Evolutionary conservation across 257 asterid genomes (phyloP).

Genomic region (Ajuga chamaepitys): DNA sequence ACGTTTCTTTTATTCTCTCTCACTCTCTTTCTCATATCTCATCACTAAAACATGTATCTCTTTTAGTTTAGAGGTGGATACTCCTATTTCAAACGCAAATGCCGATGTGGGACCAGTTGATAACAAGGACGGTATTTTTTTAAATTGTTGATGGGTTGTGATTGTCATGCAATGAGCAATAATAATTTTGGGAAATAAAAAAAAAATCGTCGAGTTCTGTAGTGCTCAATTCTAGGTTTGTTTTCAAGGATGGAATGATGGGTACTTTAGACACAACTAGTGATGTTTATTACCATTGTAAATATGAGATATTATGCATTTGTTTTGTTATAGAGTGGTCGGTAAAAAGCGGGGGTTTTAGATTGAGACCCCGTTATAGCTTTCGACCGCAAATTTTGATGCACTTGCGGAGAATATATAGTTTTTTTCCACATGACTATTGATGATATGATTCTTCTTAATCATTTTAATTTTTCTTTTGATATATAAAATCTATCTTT

Average conservation of each 20-base stretch:
- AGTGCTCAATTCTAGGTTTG: no score
- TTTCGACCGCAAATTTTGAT: slow-evolving; percentile 40
- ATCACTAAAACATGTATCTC: slow-evolving; percentile 15
- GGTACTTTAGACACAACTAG: slow-evolving; percentile 26
- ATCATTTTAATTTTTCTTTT: no score
- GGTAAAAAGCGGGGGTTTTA: slow-evolving; percentile 32
- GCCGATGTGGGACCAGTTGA: slow-evolving; percentile 15
- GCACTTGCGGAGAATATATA: no score
- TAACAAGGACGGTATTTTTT: slow-evolving; percentile 19
- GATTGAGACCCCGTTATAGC: slow-evolving; percentile 21
- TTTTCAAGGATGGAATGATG: slow-evolving; percentile 64
- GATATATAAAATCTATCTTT: no score
- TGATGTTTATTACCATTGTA: slow-evolving; percentile 53
- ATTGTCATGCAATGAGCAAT: no score
- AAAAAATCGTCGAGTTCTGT: no score
- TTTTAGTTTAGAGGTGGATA: slow-evolving; percentile 73
- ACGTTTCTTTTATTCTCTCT: neutral
- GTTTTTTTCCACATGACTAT: no score
- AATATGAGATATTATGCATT: slow-evolving; percentile 74
- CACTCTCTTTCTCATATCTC: neutral
- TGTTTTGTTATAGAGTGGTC: slow-evolving; percentile 73
- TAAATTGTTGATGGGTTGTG: slow-evolving; percentile 35
- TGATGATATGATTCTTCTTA: no score
- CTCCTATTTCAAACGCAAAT: slow-evolving; percentile 35
- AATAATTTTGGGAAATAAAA: no score